Evolutionary conservation across 495 filamentous ascomycete genomes (phyloP).

Genomic region (Apiosordaria backusii): DNA sequence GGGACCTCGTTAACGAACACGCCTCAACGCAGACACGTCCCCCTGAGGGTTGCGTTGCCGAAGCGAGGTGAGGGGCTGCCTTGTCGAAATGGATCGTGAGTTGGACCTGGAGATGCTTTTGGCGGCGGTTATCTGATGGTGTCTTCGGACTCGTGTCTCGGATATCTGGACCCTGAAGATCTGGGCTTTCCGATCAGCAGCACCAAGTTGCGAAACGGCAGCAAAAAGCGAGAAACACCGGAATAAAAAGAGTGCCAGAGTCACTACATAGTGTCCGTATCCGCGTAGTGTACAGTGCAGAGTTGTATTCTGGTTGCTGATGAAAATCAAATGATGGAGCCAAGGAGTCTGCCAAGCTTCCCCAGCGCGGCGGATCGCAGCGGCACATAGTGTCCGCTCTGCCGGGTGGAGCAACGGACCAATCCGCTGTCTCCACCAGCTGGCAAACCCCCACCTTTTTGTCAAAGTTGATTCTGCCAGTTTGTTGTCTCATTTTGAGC

Average conservation of each 20-base stretch:
- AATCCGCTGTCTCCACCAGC: neutral
- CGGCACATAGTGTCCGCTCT: neutral
- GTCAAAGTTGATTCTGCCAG: neutral
- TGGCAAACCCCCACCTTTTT: neutral
- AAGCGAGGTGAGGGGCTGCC: neutral
- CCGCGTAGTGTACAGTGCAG: too few species aligned
- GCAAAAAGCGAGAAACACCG: neutral
- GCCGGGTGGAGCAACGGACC: neutral
- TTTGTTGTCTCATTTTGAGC: neutral
- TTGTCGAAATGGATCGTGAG: neutral
- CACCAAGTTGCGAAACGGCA: neutral
- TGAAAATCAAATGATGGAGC: neutral
- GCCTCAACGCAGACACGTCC: too few species aligned
- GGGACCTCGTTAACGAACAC: too few species aligned
- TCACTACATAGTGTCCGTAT: neutral
- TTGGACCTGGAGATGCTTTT: neutral
- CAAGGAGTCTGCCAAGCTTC: neutral
- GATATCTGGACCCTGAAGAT: neutral
- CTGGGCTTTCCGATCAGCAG: neutral
- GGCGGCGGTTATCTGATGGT: neutral
- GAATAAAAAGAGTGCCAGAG: neutral
- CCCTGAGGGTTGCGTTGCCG: neutral
- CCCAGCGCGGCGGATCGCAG: neutral
- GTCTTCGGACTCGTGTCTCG: neutral
- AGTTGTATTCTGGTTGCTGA: neutral